Evolutionary conservation across 768 basidiomycete species (phyloP), one percentile per base, ranked within the genome.

Genomic region (Pisolithus sp.): DNA sequence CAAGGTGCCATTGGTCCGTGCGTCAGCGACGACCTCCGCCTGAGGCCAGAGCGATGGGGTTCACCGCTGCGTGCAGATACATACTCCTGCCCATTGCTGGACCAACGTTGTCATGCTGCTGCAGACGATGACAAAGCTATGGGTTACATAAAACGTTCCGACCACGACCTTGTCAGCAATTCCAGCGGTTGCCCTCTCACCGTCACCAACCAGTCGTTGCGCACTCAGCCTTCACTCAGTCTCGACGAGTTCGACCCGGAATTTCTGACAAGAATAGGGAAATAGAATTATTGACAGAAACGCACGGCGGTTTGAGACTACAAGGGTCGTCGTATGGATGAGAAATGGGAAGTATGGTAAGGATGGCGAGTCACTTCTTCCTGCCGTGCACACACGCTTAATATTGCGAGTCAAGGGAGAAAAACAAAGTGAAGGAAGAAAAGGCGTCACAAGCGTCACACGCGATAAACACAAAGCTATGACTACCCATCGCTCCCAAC

Each of bases 71-170:
- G 13, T 34, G 34, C 34, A 34, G 10, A 34, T 13, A 13, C 31
- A 9, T 30, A 24, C 30, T 34, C 34, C 34, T 34, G 30, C 30
- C 10, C 30, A 31, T 31, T 31, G 30, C 9, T 8, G 12, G 34
- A 4, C 34, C 34, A 34, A 34, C 30, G 34, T 26, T 44, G 43
- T 13, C 23, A 44, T 24, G 43, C 21, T 17, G 43, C 18, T 23
- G 24, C 28, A 10, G 46, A 18, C 46, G 65, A 66, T 67, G 65
- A 67, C 65, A 67, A 67, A 67, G 65, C 65, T 54, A 57, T 39
- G 51, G 65, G 65, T 67, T 67, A 67, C 65, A 67, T 67, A 67
- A 67, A 67, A 61, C 48, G 67, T 59, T 56, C 57, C 49, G 56
- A 55, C 51, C 50, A 46, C 42, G 58, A 61, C 56, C 57, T 68